These are phyloP conservation scores for Isoetes taiwanensis DNA, from an alignment of 75 land plant genomes.

Conservation along the genomic window DNA sequence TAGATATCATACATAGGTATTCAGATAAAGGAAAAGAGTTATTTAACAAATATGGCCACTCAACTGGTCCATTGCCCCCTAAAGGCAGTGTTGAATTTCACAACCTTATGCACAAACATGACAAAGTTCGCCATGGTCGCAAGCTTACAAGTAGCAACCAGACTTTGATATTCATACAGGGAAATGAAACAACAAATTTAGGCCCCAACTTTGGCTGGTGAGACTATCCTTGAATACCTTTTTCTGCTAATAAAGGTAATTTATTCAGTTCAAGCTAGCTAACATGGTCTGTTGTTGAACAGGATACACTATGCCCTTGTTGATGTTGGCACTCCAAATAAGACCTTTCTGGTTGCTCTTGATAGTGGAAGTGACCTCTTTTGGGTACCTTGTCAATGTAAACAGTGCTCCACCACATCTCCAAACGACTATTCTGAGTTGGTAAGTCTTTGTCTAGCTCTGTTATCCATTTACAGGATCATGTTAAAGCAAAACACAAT, in stretches of 20 bases:
- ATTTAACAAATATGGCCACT: too few species aligned
- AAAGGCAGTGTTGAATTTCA: constrained; percentile 42
- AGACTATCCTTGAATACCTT: too few species aligned
- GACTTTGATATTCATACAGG: constrained; percentile 39
- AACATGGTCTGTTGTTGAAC: too few species aligned
- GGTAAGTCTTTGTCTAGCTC: neutral
- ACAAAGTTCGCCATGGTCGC: constrained; percentile 23
- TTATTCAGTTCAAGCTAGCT: too few species aligned
- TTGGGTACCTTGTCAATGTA: constrained; percentile 4
- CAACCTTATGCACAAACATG: constrained; percentile 31
- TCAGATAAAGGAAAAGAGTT: too few species aligned
- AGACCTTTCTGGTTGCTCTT: neutral
- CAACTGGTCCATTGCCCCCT: too few species aligned
- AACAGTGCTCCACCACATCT: neutral
- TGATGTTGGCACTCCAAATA: constrained; percentile 4
- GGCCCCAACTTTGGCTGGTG: constrained; percentile 72
- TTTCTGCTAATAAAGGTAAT: too few species aligned
- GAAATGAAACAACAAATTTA: constrained; percentile 37
- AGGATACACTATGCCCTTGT: constrained; percentile 3
- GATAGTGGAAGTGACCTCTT: constrained; percentile 3
- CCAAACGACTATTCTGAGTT: neutral
- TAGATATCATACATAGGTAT: too few species aligned
- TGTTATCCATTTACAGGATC: too few species aligned
- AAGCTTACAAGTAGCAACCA: constrained; percentile 22
- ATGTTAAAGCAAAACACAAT: too few species aligned